Percentiles rank a stretch among this genome's conserved stretches.
Conservation (phyloP, 2,329 filamentous ascomycete species). For the Monilinia vaccinii-corymbosi region DNA sequence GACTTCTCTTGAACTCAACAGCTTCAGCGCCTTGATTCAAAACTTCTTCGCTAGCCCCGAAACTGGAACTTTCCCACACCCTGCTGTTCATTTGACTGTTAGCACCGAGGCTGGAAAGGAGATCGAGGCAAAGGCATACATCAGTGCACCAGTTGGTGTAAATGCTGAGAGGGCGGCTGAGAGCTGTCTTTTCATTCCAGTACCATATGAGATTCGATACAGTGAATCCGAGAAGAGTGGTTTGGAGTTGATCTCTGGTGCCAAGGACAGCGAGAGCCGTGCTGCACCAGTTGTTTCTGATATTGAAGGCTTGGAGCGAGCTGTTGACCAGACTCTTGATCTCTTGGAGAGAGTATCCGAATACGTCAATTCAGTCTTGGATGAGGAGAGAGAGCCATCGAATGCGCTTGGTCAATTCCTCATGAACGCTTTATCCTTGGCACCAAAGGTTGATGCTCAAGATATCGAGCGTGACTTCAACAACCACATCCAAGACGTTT, state of each 20-base stretch:
- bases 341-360: conserved; percentile 86
- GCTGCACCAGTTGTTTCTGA: conserved; percentile 70
- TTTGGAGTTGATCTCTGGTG: conserved; percentile 75
- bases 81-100: conserved; percentile 94
- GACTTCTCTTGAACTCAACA: conserved; percentile 93
- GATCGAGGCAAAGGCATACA: conserved; percentile 87
- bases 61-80: conserved; percentile 93
- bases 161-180: conserved; percentile 91
- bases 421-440: conserved; percentile 84
- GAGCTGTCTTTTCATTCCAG: conserved; percentile 94
- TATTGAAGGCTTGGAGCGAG: conserved; percentile 78
- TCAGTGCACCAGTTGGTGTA: conserved; percentile 88
- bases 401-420: conserved; percentile 91
- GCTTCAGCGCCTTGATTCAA: conserved; percentile 95
- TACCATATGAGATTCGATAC: conserved; percentile 90
- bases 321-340: conserved; percentile 77
- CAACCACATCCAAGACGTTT: conserved; percentile 98
- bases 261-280: conserved; percentile 70
- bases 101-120: conserved; percentile 81
- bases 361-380: conserved; percentile 88
- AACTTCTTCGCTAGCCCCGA: conserved; percentile 98
- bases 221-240: conserved; percentile 68
- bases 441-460: conserved; percentile 84
- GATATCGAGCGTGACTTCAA: conserved; percentile 98
- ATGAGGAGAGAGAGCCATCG: conserved; percentile 84